Conservation (phyloP, 176 grass and related monocot species). For the Lolium multiflorum region DNA sequence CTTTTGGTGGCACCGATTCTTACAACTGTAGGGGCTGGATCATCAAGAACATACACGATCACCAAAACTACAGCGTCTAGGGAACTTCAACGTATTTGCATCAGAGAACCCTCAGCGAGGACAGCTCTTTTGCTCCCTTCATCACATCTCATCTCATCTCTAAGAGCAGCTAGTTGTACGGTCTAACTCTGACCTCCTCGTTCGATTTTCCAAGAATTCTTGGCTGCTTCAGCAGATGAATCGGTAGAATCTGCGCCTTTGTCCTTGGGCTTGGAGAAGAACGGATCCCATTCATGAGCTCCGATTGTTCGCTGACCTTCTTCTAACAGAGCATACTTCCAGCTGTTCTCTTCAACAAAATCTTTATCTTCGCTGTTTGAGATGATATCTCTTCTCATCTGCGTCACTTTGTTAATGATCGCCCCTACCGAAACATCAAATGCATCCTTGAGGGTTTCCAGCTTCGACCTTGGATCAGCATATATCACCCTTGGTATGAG, state of each 20-base stretch:
- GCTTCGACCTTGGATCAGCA: constrained; percentile 85
- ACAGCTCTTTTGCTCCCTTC: not conserved
- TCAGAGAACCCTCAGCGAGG: constrained; percentile 36
- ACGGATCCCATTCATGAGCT: constrained; percentile 92
- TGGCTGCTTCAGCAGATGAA: constrained; percentile 70
- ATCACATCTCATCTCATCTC: not conserved
- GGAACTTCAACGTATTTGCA: constrained; percentile 23
- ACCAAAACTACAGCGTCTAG: constrained; percentile 20
- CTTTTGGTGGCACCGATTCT: constrained; percentile 34
- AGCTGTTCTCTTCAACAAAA: constrained; percentile 93
- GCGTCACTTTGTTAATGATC: constrained; percentile 79
- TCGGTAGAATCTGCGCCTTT: constrained; percentile 57
- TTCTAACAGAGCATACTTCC: constrained; percentile 90
- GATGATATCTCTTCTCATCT: constrained; percentile 82
- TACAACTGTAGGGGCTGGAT: constrained; percentile 48
- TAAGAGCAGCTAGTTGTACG: constrained; percentile 16
- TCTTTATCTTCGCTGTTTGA: constrained; percentile 68
- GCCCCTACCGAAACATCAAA: constrained; percentile 90
- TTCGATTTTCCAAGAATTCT: constrained; percentile 90
- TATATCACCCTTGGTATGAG: constrained; percentile 92
- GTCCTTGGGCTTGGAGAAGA: constrained; percentile 95
- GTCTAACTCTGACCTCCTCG: constrained; percentile 60
- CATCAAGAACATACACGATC: constrained; percentile 52
- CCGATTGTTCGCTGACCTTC: constrained; percentile 68
- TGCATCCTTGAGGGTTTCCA: constrained; percentile 88